Base-by-base conservation (phyloP, 345 rosid genomes). In the Zanthoxylum bungeanum region DNA sequence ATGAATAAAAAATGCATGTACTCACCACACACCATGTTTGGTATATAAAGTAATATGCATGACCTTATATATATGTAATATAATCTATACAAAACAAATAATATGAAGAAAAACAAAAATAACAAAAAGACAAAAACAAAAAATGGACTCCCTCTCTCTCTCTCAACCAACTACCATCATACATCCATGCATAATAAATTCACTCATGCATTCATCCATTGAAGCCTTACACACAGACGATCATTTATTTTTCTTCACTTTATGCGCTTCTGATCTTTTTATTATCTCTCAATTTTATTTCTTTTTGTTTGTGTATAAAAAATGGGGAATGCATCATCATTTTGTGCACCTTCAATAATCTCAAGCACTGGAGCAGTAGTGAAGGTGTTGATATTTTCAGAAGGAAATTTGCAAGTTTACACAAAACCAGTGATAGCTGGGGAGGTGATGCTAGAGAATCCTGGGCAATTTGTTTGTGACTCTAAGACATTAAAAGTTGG, bases 251-350 rank as follows among this genome's bases (percentile, higher is more conserved):
- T 36, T 17, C 62, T 27, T 30, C 46, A 46, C 17, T 49, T 10
- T 33, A 22, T 34, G 59, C 9, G 16, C 11, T 2, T 33, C 14
- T 7, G 27, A n/a, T n/a, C 40, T 49, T 17, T 9, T 36, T 22
- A 12, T 4, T 33, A 10, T 46, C 28, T 56, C 46, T 24, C 16
- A 16, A 19, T n/a, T n/a, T n/a, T n/a, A n/a, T n/a, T n/a, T n/a
- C n/a, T n/a, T n/a, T n/a, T n/a, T n/a, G n/a, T n/a, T n/a, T n/a
- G n/a, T n/a, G n/a, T n/a, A n/a, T n/a, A 60, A 17, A 46, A 1
- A 11, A 85, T 87, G 92, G 89, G 92, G n/a, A 88, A 85, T 19
- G 76, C 79, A 57, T 5, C 83, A 55, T 85, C 86, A n/a, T n/a
- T n/a, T 37, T 88, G 89, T 67, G 75, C 85, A 44, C 88, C 89